Base-by-base conservation (phyloP, 805 yeast genomes). In the Candida qinlingensis region DNA sequence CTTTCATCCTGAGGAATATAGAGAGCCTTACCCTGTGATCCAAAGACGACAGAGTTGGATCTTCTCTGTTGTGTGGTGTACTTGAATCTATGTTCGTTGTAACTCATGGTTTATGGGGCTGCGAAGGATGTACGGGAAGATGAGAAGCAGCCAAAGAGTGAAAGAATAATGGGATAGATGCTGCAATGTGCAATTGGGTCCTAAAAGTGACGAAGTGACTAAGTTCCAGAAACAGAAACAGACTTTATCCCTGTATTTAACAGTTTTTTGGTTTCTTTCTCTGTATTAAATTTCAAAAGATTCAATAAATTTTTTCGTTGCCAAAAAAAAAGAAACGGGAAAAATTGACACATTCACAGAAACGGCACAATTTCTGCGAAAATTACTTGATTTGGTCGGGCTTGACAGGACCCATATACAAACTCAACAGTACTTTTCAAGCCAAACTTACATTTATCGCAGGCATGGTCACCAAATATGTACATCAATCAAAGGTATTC, bases 21-120 rank as follows among this genome's bases (percentile, higher is more conserved):
- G 9, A 53, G 43, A 2, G 56, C 63, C 11, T 60, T 61, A 6
- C 61, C 61, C 9, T 57, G 55, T 6, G 61, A 45, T 8, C 61
- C 60, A 40, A 54, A 60, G 3, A 60, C 60, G 9, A 60, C 51
- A 0, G 63, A 56, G 4, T 40, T 50, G 11, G 58, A 55, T 44
- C 62, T 51, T 30, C 59, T 56, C 7, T 60, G 52, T 1, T 54
- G 55, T 13, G 55, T 54, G 8, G 64, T 59, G 37, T 53, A 54
- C 45, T 50, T 59, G 54, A 60, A 60, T 7, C 53, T 44, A 39
- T 59, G 60, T 31, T 53, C 57, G 35, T 26, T 33, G 30, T 35
- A 36, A n/a, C 47, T 43, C 46, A 43, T 43, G n/a, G 29, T 33
- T 5, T 11, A 41, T 19, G 5, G 29, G 43, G 33, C 31, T 26